A percentile compares a stretch with the other conserved stretches of the same genome.
These are phyloP conservation scores for Hordeum marinum DNA, from an alignment of 176 grass and related monocot species.

Conservation along the genomic window DNA sequence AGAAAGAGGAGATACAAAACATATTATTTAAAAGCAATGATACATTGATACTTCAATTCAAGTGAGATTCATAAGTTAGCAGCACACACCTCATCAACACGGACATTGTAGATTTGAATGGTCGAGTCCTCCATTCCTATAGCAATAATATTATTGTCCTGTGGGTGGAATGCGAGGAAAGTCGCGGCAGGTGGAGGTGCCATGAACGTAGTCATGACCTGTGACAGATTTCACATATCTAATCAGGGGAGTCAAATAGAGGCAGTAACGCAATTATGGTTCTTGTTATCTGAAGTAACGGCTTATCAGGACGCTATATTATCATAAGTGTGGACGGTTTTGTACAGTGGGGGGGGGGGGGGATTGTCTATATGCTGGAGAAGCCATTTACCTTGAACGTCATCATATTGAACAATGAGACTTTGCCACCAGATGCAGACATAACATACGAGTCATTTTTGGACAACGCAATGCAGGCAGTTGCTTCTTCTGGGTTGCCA, in stretches of 20 bases:
- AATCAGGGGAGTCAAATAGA: neutral
- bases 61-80: neutral
- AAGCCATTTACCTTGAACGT: constrained; percentile 79
- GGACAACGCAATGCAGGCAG: constrained; percentile 94
- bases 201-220: constrained; percentile 99
- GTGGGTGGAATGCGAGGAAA: constrained; percentile 93
- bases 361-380: neutral
- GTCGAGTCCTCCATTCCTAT: constrained; percentile 99
- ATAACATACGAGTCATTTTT: constrained; percentile 99
- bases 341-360: no score
- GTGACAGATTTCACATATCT: constrained; percentile 5
- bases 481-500: constrained; percentile 93
- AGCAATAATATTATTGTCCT: constrained; percentile 99
- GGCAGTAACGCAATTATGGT: neutral
- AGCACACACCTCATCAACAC: constrained; percentile 78
- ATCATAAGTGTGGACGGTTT: neutral
- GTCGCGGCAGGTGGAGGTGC: constrained; percentile 90
- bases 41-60: constrained; percentile 10
- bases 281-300: neutral
- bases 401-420: constrained; percentile 99
- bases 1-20: neutral
- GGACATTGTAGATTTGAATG: constrained; percentile 99
- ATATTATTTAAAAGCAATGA: neutral
- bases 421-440: constrained; percentile 98
- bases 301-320: neutral